Conservation (phyloP, 768 basidiomycete species). For the Auricularia cornea region DNA sequence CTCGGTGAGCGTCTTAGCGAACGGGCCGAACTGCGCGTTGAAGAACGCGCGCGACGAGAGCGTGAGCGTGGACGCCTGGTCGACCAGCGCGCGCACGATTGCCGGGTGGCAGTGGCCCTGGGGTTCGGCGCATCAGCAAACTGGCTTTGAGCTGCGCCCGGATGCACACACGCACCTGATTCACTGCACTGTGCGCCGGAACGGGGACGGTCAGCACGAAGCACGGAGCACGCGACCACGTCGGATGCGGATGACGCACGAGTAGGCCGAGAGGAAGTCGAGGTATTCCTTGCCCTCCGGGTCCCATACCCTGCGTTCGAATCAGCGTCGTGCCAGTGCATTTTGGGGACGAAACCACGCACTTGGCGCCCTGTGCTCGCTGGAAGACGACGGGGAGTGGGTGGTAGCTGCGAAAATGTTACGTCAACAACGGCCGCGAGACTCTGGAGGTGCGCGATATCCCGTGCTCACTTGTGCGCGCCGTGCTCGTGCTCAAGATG, state of each 20-base stretch:
- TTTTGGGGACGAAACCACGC: conserved; percentile 29
- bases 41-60: conserved; percentile 96
- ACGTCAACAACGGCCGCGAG: conserved; percentile 23
- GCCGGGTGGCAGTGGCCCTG: conserved; percentile 88
- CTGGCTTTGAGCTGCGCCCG: conserved; percentile 1
- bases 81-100: conserved; percentile 71
- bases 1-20: conserved; percentile 73
- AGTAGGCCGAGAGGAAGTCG: conserved; percentile 97
- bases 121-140: conserved; percentile 5
- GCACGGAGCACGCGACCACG: background rate
- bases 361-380: conserved; percentile 81
- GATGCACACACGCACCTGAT: conserved; percentile 58
- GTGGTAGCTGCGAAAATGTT: conserved; percentile 72
- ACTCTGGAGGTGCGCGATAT: background rate
- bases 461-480: conserved; percentile 74
- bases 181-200: conserved; percentile 56
- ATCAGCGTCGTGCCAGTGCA: background rate
- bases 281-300: conserved; percentile 94
- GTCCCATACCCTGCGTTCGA: conserved; percentile 65
- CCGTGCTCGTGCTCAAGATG: conserved; percentile 72
- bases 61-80: conserved; percentile 84
- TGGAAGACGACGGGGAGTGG: conserved; percentile 94
- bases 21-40: conserved; percentile 84
- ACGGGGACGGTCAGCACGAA: no score
- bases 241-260: conserved; percentile 43